Base-by-base conservation (phyloP, 2,329 filamentous ascomycete species). In the Fusarium camptoceras region DNA sequence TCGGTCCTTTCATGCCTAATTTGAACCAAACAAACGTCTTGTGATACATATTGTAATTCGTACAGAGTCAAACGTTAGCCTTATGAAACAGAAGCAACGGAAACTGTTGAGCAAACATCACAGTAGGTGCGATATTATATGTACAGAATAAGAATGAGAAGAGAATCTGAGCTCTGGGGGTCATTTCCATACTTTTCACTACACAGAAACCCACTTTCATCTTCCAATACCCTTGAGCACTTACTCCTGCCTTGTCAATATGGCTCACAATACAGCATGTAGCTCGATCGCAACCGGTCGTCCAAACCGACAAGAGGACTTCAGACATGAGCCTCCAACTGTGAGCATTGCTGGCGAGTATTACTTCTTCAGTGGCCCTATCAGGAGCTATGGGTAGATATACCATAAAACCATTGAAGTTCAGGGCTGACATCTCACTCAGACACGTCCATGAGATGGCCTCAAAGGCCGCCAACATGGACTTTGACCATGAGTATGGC, bases 351-450 rank as follows among this genome's bases (percentile, higher is more conserved):
- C 62, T 8, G 73, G 71, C 3, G 56, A 66, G 8, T 28, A 43
- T 10, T 75, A 59, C 56, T 75, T 71, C n/a, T 74, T 73, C 20
- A 73, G 72, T 34, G 72, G 72, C 8, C 60, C 57, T 11, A 25
- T 18, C 2, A 58, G 55, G 25, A 75, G 70, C 27, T 70, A 71
- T n/a, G 73, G 71, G 72, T 75, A 24, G 37, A 27, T 6, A 16
- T 48, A 24, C 2, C 1, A 12, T 42, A 2, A 34, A 15, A 25
- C 27, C 28, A 10, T 15, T 48, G 16, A 28, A 9, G 15, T 12
- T 37, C 6, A 9, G 8, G 34, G 31, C 34, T 56, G 22, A 54
- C 22, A 18, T 39, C 5, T 37, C 3, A 6, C 12, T 54, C 28
- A 74, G 72, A 1, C 37, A 27, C 16, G 58, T 73, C 18, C 41